phyloP scores from a whole-genome alignment of 2,329 filamentous ascomycete species.

The Neurospora crassa region DNA sequence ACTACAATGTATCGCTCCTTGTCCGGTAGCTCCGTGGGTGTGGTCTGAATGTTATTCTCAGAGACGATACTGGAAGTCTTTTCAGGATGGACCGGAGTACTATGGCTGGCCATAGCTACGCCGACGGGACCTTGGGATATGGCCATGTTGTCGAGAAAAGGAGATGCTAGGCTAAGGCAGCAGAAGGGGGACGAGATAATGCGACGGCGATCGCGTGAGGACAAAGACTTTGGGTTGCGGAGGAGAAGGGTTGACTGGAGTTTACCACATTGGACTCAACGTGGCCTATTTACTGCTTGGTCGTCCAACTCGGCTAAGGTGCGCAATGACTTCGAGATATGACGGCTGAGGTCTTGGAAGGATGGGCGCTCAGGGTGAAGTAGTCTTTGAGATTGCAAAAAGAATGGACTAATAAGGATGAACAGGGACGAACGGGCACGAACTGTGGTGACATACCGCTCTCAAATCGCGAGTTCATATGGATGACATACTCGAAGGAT shows the following conservation, averaged over 20 bases:
- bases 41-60: conserved; percentile 8
- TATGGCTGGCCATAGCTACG: conserved; percentile 1
- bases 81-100: conserved; percentile 16
- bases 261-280: not conserved
- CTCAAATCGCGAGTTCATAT: conserved; percentile 15
- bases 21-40: not conserved
- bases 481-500: not conserved
- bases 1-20: conserved; percentile 41
- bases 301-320: not conserved
- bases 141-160: conserved; percentile 8
- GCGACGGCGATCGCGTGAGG: not conserved
- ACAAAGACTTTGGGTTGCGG: not conserved
- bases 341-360: not conserved
- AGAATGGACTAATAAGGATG: not conserved
- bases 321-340: not conserved
- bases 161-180: not conserved
- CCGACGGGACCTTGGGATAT: conserved; percentile 7
- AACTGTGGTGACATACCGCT: conserved; percentile 14
- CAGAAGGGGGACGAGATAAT: not conserved
- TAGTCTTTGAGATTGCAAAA: not conserved
- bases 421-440: not conserved
- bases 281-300: not conserved
- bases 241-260: not conserved
- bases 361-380: not conserved
- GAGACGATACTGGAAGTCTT: conserved; percentile 19